phyloP scores from a whole-genome alignment of 2,329 filamentous ascomycete species.

The Hypoxylon sp. region DNA sequence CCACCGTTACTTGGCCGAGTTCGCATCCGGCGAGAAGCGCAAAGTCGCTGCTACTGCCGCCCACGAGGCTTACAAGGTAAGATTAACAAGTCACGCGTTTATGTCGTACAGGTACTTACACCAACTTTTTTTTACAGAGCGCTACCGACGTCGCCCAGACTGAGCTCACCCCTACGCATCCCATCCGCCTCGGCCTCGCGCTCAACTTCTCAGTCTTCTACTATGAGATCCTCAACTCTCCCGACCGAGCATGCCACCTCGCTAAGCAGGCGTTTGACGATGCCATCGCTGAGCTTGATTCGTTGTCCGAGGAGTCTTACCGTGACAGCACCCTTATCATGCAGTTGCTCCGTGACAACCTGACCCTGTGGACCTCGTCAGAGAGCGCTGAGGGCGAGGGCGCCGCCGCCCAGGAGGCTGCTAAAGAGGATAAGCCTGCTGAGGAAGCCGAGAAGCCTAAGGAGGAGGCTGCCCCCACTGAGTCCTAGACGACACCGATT shows the following conservation, averaged over 20 bases:
- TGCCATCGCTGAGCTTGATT: constrained; percentile 98
- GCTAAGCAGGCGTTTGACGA: constrained; percentile 99
- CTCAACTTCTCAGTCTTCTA: constrained; percentile 99
- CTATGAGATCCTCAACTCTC: constrained; percentile 99
- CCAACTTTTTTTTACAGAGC: constrained; percentile 70
- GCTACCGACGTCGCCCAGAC: constrained; percentile 98
- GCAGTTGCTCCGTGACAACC: constrained; percentile 98
- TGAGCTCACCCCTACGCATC: constrained; percentile 96
- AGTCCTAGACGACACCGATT: constrained; percentile 65
- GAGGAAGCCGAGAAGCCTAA: constrained; percentile 69
- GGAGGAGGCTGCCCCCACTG: constrained; percentile 66
- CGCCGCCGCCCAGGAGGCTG: constrained; percentile 68
- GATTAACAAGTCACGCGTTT: constrained; percentile 42
- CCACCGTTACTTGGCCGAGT: constrained; percentile 95
- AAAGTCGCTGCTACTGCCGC: constrained; percentile 89
- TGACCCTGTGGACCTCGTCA: constrained; percentile 97
- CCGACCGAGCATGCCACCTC: constrained; percentile 96
- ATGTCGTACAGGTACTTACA: constrained; percentile 33
- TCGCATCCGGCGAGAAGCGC: constrained; percentile 92
- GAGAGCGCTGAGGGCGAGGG: constrained; percentile 85
- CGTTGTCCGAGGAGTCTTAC: constrained; percentile 97
- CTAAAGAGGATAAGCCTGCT: constrained; percentile 71
- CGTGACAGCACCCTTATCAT: constrained; percentile 99
- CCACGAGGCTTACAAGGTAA: constrained; percentile 97
- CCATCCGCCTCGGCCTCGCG: constrained; percentile 96